Conservation (phyloP, 2,329 filamentous ascomycete genomes). For the Ophiostoma sp. region DNA sequence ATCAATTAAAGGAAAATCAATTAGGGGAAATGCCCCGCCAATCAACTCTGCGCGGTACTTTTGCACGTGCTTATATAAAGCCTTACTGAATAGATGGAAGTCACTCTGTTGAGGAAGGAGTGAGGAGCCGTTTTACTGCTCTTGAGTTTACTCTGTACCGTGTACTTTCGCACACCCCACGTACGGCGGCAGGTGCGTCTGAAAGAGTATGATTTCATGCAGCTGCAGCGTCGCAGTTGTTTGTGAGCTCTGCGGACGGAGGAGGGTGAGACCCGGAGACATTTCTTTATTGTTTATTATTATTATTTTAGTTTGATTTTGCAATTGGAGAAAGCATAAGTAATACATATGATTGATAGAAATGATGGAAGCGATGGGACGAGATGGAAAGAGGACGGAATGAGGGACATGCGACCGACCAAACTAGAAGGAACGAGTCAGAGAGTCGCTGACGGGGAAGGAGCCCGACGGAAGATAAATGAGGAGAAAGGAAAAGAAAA, state of each 20-base stretch:
- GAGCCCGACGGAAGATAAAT: background rate
- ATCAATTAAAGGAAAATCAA: background rate
- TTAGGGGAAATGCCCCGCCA: background rate
- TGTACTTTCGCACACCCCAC: constrained; percentile 20
- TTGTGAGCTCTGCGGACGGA: background rate
- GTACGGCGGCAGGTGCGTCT: constrained; percentile 24
- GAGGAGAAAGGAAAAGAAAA: background rate
- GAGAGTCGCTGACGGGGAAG: background rate
- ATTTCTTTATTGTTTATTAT: background rate
- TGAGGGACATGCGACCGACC: background rate
- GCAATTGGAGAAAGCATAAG: background rate
- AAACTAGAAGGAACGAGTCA: background rate
- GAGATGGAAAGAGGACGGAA: background rate
- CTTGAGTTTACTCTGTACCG: background rate
- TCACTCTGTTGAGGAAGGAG: background rate
- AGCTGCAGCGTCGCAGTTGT: constrained; percentile 23
- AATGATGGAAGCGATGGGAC: background rate
- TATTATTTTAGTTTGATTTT: background rate
- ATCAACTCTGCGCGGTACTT: background rate
- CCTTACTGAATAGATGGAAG: background rate
- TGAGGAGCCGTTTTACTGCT: background rate
- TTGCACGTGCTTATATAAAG: background rate
- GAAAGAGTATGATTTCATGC: constrained; percentile 18
- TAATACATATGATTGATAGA: background rate
- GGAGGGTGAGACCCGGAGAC: background rate